These are phyloP conservation scores for Ramalina intermedia DNA, from an alignment of 495 filamentous ascomycete species.

Conservation along the genomic window DNA sequence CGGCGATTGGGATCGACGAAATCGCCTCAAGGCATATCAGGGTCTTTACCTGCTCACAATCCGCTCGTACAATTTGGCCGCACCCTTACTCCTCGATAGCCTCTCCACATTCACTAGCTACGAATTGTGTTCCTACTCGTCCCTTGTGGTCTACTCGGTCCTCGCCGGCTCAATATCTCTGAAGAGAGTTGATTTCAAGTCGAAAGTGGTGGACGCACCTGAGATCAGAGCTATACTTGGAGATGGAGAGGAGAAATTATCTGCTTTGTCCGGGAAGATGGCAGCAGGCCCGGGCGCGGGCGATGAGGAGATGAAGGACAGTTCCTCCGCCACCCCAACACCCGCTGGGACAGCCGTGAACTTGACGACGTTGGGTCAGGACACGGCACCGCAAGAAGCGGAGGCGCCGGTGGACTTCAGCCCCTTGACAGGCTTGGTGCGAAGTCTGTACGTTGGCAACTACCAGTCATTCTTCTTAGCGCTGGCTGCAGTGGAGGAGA, in stretches of 20 bases:
- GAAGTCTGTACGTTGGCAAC: constrained; percentile 79
- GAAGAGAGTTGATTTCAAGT: constrained; percentile 96
- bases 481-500: constrained; percentile 81
- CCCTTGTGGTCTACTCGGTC: constrained; percentile 87
- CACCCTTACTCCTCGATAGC: constrained; percentile 87
- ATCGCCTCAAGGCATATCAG: constrained; percentile 96
- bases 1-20: constrained; percentile 96
- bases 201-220: constrained; percentile 92
- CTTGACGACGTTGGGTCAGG: constrained; percentile 62
- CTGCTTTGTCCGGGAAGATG: constrained; percentile 59
- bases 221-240: constrained; percentile 96
- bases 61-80: constrained; percentile 76
- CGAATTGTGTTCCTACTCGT: constrained; percentile 91
- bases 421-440: constrained; percentile 74
- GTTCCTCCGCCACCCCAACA: constrained; percentile 38
- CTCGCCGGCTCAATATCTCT: constrained; percentile 87
- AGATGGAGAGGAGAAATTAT: constrained; percentile 69
- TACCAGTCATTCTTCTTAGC: constrained; percentile 89
- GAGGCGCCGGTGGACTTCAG: constrained; percentile 67
- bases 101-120: constrained; percentile 98
- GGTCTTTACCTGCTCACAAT: constrained; percentile 84
- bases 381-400: constrained; percentile 47
- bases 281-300: constrained; percentile 64
- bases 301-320: constrained; percentile 69
- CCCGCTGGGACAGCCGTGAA: constrained; percentile 58